Conservation (phyloP, 176 grass and related monocot genomes). For the Ampelocalamus luodianensis region DNA sequence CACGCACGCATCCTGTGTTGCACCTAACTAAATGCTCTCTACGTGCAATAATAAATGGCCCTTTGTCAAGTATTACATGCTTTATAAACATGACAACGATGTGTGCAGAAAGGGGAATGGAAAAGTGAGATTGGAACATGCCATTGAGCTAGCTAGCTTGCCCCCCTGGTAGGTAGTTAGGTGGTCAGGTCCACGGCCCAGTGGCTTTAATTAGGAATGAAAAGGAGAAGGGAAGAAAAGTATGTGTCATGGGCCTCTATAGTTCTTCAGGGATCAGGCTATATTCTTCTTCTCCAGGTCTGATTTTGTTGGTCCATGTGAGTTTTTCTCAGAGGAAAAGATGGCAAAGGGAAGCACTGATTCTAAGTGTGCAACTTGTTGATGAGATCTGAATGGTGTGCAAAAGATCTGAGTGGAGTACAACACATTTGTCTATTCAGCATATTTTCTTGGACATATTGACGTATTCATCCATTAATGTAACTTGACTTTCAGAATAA, state of each 20-base stretch:
- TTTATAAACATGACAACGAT: conserved; percentile 3
- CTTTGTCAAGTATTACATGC: not conserved
- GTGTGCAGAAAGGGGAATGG: not conserved
- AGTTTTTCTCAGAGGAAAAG: not conserved
- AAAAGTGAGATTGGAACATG: conserved; percentile 21
- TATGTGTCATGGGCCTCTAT: not conserved
- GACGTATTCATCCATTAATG: not conserved
- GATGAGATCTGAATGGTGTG: not conserved
- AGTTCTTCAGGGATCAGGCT: not conserved
- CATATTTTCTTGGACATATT: not conserved
- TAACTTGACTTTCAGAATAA: not conserved
- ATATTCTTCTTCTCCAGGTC: not conserved
- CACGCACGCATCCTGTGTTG: not conserved
- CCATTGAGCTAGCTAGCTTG: not conserved
- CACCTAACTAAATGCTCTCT: not conserved
- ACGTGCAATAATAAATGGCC: not conserved
- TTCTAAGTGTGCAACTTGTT: not conserved
- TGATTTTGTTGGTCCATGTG: not conserved
- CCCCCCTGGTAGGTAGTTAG: not conserved
- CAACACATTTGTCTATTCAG: not conserved
- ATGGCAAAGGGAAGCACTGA: not conserved
- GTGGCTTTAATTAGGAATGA: not conserved
- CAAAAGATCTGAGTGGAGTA: not conserved
- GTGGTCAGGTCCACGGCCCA: conserved; percentile 26
- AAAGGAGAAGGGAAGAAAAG: not conserved